Conservation (phyloP, 768 basidiomycete genomes). For the Boletus pseudo-olivaceus region DNA sequence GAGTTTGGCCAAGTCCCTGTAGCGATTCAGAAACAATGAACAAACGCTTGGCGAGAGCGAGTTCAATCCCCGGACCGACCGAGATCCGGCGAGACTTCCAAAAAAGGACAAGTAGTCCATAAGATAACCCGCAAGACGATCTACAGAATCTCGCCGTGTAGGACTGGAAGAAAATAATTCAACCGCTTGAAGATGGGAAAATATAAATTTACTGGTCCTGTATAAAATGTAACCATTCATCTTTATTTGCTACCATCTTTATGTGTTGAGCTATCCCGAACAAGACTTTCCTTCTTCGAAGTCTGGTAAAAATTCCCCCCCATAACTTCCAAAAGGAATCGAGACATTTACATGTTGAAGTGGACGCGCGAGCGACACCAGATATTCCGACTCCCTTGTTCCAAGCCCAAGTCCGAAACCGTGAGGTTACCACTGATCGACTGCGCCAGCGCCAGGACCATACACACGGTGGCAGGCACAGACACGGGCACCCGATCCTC, state of each 20-base stretch:
- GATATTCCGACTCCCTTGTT: not conserved
- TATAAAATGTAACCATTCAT: not conserved
- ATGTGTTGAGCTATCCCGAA: too few species aligned
- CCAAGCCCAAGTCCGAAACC: not conserved
- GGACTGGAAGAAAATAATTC: not conserved
- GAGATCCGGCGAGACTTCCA: not conserved
- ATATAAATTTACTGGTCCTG: too few species aligned
- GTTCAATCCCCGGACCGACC: not conserved
- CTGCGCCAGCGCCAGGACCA: not conserved
- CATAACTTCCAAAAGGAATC: not conserved
- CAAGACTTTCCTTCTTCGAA: too few species aligned
- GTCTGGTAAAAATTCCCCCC: not conserved
- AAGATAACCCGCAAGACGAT: not conserved
- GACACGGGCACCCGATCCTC: slow-evolving; percentile 28
- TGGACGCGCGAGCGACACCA: not conserved
- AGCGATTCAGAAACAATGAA: not conserved
- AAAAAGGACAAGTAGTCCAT: slow-evolving; percentile 1
- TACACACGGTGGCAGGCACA: not conserved
- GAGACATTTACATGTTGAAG: not conserved
- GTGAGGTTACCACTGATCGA: not conserved
- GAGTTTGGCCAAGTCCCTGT: not conserved
- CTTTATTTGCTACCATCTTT: not conserved
- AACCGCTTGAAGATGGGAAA: not conserved
- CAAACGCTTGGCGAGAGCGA: not conserved
- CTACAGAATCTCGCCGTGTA: too few species aligned